Conservation (phyloP, 371 early-diverging fungal genomes). For the Mucor plumbeus region DNA sequence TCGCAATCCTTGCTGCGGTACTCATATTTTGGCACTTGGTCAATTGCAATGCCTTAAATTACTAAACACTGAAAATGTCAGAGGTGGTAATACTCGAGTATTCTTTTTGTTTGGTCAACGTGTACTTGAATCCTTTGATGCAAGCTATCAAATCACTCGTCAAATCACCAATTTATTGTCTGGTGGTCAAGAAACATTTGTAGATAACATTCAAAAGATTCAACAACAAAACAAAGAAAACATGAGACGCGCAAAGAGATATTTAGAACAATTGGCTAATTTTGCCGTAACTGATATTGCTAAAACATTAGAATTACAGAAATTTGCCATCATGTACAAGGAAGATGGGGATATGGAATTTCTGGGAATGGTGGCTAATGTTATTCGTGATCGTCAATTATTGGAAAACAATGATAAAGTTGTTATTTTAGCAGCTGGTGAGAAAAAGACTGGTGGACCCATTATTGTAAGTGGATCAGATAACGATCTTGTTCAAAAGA, state of each 20-base stretch:
- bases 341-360: slow-evolving; percentile 71
- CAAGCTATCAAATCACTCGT: slow-evolving; percentile 50
- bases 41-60: slow-evolving; percentile 71
- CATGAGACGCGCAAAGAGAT: slow-evolving; percentile 48
- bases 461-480: slow-evolving; percentile 53
- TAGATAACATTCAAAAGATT: slow-evolving; percentile 57
- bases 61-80: slow-evolving; percentile 68
- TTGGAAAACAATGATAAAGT: slow-evolving; percentile 33
- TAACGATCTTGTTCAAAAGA: slow-evolving; percentile 54
- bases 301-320: slow-evolving; percentile 36
- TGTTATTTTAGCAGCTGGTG: slow-evolving; percentile 58
- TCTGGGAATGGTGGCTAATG: slow-evolving; percentile 33
- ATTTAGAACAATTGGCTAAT: slow-evolving; percentile 56
- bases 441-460: slow-evolving; percentile 57
- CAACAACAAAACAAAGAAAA: slow-evolving; percentile 48
- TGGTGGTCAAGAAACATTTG: slow-evolving; percentile 63
- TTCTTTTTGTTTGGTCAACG: slow-evolving; percentile 74
- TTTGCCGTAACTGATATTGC: slow-evolving; percentile 48
- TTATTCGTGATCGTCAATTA: slow-evolving; percentile 27
- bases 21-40: slow-evolving; percentile 65
- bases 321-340: slow-evolving; percentile 49
- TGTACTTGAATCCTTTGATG: slow-evolving; percentile 56
- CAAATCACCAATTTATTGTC: slow-evolving; percentile 61
- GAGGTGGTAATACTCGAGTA: slow-evolving; percentile 71
- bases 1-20: slow-evolving; percentile 84